Base-by-base conservation (phyloP, 2,329 filamentous ascomycete genomes). In the Xylaria sp. region DNA sequence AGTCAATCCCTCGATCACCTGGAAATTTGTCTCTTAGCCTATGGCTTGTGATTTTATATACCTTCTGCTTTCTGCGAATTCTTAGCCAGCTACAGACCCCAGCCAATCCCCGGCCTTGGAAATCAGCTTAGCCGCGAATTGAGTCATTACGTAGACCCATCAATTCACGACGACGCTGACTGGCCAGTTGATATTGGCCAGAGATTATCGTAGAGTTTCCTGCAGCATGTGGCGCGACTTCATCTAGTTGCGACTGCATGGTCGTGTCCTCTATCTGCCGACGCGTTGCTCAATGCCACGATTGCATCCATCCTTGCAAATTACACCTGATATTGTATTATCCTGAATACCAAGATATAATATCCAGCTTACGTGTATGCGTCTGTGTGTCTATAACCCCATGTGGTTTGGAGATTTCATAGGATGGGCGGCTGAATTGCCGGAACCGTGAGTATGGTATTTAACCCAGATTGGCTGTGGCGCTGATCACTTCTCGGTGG, bases 111-210 rank as follows among this genome's bases (percentile, higher is more conserved):
- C 10, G 15, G 57, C 54, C 42, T 42, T 31, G 54, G 40, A 69
- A 63, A 66, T 66, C 67, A 69, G 67, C 67, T 69, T 69, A 69
- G 67, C 67, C 67, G 67, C 54, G 53, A 63, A 56, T 17, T 48
- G n/a, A 36, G 11, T 9, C 48, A 66, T 69, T 66, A 63, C 67
- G 67, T 66, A 57, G 63, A 63, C 63, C 28, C 17, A n/a, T 13
- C 20, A 44, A 48, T 36, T 54, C 20, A 10, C 15, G 11, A 15
- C 20, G 42, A 31, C 40, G 59, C 40, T 53, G 33, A 69, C 54
- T 66, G 56, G 67, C 40, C 48, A 56, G 44, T 66, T 28, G 59
- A 63, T 59, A 63, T 60, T 66, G 23, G 20, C 3, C 10, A 0
- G 15, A 38, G 28, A 23, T 59, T 36, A 13, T 56, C 59, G 33